Evolutionary conservation across 1,139 yeast genomes (phyloP), one percentile per base, ranked within the genome.

Genomic region (Blastobotrys indianensis): DNA sequence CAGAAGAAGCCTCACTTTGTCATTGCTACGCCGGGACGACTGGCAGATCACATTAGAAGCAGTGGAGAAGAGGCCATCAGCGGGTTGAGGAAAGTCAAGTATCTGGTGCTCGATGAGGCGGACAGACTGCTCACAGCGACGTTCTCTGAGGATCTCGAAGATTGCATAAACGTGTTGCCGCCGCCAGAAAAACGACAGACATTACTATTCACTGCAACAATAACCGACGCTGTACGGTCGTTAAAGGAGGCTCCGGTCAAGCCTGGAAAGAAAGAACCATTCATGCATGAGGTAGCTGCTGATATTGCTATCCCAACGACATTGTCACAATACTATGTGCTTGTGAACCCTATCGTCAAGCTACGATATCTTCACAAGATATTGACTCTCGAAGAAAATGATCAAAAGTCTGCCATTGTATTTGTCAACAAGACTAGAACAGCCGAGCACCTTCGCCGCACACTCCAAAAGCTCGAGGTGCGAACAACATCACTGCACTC

Each of bases 11-110:
- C 98, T 0, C 98, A 94, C 68, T 85, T 92, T 58, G 88, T 92
- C 31, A 83, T 92, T 54, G 98, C 98, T 1, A 92, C 99, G 0
- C 99, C 99, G 0, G 99, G 99, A 7, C 73, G 99, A 61, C 70
- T 92, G 52, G 98, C 98, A 0, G 96, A 87, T 62, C 97, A 92
- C 65, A 82, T 92, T 29, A 67, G 84, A 52, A 79, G 82, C 59
- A 85, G 94, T 62, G 97, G 97, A 12, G 94, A 85, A 48, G 97
- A 92, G 52, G 84, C 95, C 2, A 72, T 85, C 0, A 72, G 78
- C 37, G 97, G 97, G 0, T 70, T 92, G 48, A 75, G 82, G 55
- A 72, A 94, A 56, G 82, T 85, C 20, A 80, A 81, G 60, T 92
- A 74, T 61, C 70, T 92, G 52, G 98, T 92, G 1, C 72, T 92